phyloP scores from a whole-genome alignment of 345 rosid genomes.

The Combretum micranthum region DNA sequence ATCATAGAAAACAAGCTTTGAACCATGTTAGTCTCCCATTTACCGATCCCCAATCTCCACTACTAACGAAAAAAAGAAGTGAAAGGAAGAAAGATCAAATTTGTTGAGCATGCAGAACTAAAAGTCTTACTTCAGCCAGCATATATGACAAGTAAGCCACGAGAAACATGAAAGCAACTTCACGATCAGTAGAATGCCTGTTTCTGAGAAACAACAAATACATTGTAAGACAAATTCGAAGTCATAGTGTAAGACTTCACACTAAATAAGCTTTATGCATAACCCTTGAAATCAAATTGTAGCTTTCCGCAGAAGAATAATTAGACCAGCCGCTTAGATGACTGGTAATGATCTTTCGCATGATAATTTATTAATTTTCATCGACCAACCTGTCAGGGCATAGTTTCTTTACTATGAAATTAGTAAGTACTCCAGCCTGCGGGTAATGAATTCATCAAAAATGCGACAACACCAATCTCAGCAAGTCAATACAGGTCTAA shows the following conservation, averaged over 20 bases:
- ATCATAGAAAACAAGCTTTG: slow-evolving; percentile 10
- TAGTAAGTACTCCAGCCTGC: slow-evolving; percentile 91
- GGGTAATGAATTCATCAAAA: slow-evolving; percentile 1
- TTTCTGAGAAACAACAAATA: slow-evolving; percentile 2
- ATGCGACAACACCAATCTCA: not conserved
- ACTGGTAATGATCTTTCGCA: too few species aligned
- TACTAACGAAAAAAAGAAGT: not conserved
- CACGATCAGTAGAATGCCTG: slow-evolving; percentile 92
- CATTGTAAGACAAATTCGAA: not conserved
- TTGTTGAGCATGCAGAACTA: not conserved
- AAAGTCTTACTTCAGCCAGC: slow-evolving; percentile 71
- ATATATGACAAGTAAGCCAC: slow-evolving; percentile 94
- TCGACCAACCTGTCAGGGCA: slow-evolving; percentile 67
- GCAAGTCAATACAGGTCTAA: too few species aligned
- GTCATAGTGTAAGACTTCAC: not conserved
- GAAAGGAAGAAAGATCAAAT: not conserved
- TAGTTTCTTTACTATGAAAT: slow-evolving; percentile 71
- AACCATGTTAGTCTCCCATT: slow-evolving; percentile 5
- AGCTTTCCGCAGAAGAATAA: too few species aligned
- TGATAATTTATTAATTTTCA: not conserved
- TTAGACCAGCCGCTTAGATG: too few species aligned
- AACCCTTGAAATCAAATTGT: too few species aligned
- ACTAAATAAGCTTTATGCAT: too few species aligned
- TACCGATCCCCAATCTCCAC: not conserved
- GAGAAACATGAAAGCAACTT: slow-evolving; percentile 91